Evolutionary conservation across 495 filamentous ascomycete genomes (phyloP), one percentile per base, ranked within the genome.

Genomic region (Talaromyces thailandensis): DNA sequence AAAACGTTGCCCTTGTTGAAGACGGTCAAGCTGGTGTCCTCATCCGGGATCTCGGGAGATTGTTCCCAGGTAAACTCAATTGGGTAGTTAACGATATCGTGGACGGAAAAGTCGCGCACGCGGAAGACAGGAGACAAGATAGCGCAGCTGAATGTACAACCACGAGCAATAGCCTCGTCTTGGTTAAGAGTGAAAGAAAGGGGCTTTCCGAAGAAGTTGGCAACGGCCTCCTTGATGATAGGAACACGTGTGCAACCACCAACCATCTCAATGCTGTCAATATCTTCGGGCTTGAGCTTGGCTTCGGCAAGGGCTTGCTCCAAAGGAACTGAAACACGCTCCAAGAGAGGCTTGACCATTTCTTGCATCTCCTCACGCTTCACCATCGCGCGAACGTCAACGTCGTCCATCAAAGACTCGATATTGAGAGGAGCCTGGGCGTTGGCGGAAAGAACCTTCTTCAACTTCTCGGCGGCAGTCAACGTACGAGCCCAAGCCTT

Each of bases 31-130:
- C 87, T 94, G 58, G 95, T 98, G 71, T 98, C 94, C 81, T 99
- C 94, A 74, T 99, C 95, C 29, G 94, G 94, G 68, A 99, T 98
- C 63, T 99, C 94, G 57, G 92, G 85, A 26, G 94, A 96, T 81
- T 98, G 94, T 83, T 99, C 94, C 94, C 94, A 99, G 60, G 91
- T 90, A 79, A 99, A 99, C 75, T 99, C 95, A 76, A 99, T 96
- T 32, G 94, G 94, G 79, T 98, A 98, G 80, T 85, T 92, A 73
- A 97, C 91, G 66, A 97, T 92, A 73, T 99, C 94, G 80, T 96
- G 92, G 58, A 98, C 86, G 67, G 92, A 86, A 77, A 98, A 99
- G 79, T 98, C 94, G 70, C 95, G 91, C 70, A 98, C 95, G 75
- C 92, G 92, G 88, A 99, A 99, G 66, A 96, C 89, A 25, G 94